Percentiles rank a stretch among this genome's conserved stretches.
phyloP scores from a whole-genome alignment of 2,329 filamentous ascomycete species.

The Claviceps sp. region DNA sequence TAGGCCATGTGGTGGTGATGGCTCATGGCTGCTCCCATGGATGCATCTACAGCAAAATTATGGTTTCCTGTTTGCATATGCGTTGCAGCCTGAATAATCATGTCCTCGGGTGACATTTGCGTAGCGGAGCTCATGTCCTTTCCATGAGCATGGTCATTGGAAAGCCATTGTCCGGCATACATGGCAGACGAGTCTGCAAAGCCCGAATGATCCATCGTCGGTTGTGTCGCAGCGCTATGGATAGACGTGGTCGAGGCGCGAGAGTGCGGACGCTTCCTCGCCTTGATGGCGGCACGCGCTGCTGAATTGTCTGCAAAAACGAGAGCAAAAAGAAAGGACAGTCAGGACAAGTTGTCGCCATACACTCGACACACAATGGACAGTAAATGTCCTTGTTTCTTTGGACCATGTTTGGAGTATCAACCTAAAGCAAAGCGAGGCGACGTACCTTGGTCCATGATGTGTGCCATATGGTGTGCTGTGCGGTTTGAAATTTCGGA shows the following conservation, averaged over 20 bases:
- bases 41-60: slow-evolving; percentile 36
- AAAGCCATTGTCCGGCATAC: slow-evolving; percentile 37
- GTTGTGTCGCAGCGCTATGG: slow-evolving; percentile 39
- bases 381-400: slow-evolving; percentile 2
- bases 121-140: slow-evolving; percentile 29
- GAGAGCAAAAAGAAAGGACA: background rate
- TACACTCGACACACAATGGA: background rate
- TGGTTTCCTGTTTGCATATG: slow-evolving; percentile 39
- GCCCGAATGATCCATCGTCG: slow-evolving; percentile 33
- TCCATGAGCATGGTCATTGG: slow-evolving; percentile 28
- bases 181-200: slow-evolving; percentile 30
- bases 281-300: slow-evolving; percentile 22
- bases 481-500: slow-evolving; percentile 17
- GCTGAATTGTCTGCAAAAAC: slow-evolving; percentile 16
- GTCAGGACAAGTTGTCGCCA: slow-evolving; percentile 4
- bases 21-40: slow-evolving; percentile 29
- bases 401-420: slow-evolving; percentile 2
- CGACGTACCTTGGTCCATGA: slow-evolving; percentile 25
- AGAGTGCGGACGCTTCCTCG: slow-evolving; percentile 38
- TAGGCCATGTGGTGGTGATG: slow-evolving; percentile 26
- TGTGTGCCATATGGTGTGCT: slow-evolving; percentile 4
- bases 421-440: slow-evolving; percentile 7
- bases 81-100: slow-evolving; percentile 43
- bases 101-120: slow-evolving; percentile 43
- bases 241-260: slow-evolving; percentile 43